Conservation (phyloP, 2,329 filamentous ascomycete species). For the Epichloe typhina region DNA sequence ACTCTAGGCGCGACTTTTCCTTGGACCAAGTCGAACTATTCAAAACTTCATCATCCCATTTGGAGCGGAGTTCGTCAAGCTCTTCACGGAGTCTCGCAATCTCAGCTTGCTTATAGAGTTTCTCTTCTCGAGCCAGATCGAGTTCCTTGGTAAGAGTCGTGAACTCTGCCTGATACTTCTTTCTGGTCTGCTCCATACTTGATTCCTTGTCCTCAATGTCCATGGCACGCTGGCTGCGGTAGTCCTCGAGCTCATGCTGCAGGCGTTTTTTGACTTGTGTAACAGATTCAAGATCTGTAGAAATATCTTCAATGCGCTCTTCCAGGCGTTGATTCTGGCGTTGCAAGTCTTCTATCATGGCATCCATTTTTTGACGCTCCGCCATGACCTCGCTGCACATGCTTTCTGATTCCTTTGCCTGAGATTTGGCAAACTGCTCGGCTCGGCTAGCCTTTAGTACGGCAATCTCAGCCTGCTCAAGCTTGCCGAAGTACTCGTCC, state of each 20-base stretch:
- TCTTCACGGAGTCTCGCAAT: constrained; percentile 86
- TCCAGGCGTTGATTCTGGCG: constrained; percentile 81
- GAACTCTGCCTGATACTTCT: constrained; percentile 94
- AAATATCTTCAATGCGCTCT: constrained; percentile 81
- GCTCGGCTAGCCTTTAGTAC: constrained; percentile 85
- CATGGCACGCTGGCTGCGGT: constrained; percentile 85
- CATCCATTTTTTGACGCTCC: constrained; percentile 82
- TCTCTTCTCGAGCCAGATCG: constrained; percentile 83
- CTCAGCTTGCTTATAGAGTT: constrained; percentile 73
- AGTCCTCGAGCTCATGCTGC: constrained; percentile 95
- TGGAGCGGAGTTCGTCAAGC: constrained; percentile 82
- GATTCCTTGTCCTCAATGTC: constrained; percentile 95
- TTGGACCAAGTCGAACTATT: constrained; percentile 98
- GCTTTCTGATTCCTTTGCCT: constrained; percentile 83
- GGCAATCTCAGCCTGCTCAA: constrained; percentile 92
- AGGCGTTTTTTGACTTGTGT: constrained; percentile 85
- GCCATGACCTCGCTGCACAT: constrained; percentile 82
- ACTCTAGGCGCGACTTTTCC: constrained; percentile 85
- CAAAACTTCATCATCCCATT: constrained; percentile 96
- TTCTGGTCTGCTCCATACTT: constrained; percentile 90
- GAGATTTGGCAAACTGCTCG: constrained; percentile 85
- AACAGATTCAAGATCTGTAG: constrained; percentile 75
- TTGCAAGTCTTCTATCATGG: constrained; percentile 76
- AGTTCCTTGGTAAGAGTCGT: constrained; percentile 82
- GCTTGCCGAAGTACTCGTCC: constrained; percentile 92